Percentiles rank a stretch among this genome's conserved stretches.
These are phyloP conservation scores for Phyllosticta capitalensis DNA, from an alignment of 2,329 filamentous ascomycete genomes.

Conservation along the genomic window DNA sequence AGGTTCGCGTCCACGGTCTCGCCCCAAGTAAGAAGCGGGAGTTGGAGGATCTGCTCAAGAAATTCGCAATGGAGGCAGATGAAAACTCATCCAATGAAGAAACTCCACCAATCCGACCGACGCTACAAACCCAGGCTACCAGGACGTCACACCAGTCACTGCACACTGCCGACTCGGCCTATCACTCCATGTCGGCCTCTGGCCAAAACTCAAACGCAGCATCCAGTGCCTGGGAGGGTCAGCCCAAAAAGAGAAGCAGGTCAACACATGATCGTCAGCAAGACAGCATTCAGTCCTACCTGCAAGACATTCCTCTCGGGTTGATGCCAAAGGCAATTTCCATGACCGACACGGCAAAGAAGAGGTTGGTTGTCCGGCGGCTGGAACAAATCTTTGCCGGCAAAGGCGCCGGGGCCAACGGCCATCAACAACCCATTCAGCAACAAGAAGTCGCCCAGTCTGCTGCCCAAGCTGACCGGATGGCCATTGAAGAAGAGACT, in stretches of 20 bases:
- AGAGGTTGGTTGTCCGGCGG: slow-evolving; percentile 65
- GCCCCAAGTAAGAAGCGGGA: slow-evolving; percentile 65
- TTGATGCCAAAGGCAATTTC: slow-evolving; percentile 49
- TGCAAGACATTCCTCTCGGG: slow-evolving; percentile 63
- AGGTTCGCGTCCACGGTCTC: slow-evolving; percentile 69
- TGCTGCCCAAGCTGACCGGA: slow-evolving; percentile 40
- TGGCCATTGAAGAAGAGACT: slow-evolving; percentile 27
- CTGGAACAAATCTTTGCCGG: slow-evolving; percentile 78
- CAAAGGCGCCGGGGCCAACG: slow-evolving; percentile 39
- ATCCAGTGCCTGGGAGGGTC: slow-evolving; percentile 21
- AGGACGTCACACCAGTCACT: slow-evolving; percentile 41
- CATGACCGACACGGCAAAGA: slow-evolving; percentile 65
- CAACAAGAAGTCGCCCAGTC: slow-evolving; percentile 49
- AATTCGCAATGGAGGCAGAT: slow-evolving; percentile 44
- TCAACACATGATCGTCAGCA: slow-evolving; percentile 17
- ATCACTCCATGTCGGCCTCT: slow-evolving; percentile 51
- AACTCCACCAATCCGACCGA: slow-evolving; percentile 16
- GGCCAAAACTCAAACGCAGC: slow-evolving; percentile 33
- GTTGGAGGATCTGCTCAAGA: slow-evolving; percentile 61
- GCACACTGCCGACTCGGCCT: slow-evolving; percentile 47
- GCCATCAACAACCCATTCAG: slow-evolving; percentile 42
- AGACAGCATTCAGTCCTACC: slow-evolving; percentile 56
- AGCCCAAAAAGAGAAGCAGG: not conserved
- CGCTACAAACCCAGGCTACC: slow-evolving; percentile 46
- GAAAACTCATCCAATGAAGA: slow-evolving; percentile 21